Conservation (phyloP, 2,329 filamentous ascomycete genomes). For the Fusarium verticillioides region DNA sequence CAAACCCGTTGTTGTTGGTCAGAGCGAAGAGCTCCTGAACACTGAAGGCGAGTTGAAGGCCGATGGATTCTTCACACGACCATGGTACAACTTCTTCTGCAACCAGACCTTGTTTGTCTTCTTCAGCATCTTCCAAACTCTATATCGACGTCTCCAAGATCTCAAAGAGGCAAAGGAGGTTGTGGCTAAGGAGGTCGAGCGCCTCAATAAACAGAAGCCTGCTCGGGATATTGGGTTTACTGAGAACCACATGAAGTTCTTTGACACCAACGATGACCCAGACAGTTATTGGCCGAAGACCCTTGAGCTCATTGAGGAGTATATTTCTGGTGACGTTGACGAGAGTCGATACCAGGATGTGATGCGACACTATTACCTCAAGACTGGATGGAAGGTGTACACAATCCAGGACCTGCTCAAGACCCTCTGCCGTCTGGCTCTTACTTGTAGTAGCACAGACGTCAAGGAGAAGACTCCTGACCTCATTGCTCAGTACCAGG, state of each 20-base stretch:
- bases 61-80: constrained; percentile 83
- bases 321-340: constrained; percentile 84
- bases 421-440: constrained; percentile 81
- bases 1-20: constrained; percentile 62
- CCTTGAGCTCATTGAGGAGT: constrained; percentile 85
- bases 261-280: constrained; percentile 68
- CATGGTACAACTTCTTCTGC: constrained; percentile 88
- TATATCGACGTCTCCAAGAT: constrained; percentile 85
- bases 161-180: constrained; percentile 83
- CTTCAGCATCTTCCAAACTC: constrained; percentile 90
- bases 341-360: constrained; percentile 88
- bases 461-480: constrained; percentile 94
- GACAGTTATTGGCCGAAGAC: constrained; percentile 88
- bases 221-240: constrained; percentile 86
- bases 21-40: constrained; percentile 65
- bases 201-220: constrained; percentile 79
- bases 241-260: constrained; percentile 82
- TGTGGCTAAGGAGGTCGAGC: constrained; percentile 78
- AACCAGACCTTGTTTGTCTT: constrained; percentile 95
- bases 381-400: constrained; percentile 92
- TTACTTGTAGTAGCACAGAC: constrained; percentile 86
- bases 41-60: constrained; percentile 73
- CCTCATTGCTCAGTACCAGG: constrained; percentile 86
- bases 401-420: constrained; percentile 89
- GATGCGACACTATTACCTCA: constrained; percentile 89